phyloP scores from a whole-genome alignment of 2,329 filamentous ascomycete species.

The Xylaria hypoxylon region DNA sequence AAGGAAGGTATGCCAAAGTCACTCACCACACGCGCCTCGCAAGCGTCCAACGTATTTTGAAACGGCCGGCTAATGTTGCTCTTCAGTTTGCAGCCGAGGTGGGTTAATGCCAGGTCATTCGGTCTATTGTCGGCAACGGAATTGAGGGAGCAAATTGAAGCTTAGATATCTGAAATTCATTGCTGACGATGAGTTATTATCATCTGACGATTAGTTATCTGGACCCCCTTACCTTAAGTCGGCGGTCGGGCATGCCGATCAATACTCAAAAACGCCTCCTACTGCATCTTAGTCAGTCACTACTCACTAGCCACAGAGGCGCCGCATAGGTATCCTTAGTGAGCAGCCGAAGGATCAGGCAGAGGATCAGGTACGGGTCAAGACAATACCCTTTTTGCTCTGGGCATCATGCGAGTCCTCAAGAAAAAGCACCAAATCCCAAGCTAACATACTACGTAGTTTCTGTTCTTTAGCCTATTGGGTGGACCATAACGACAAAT shows the following conservation, averaged over 20 bases:
- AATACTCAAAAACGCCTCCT: slow-evolving; percentile 4
- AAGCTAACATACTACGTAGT: slow-evolving; percentile 6
- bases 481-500: slow-evolving; percentile 32
- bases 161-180: slow-evolving; percentile 16
- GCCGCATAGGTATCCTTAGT: slow-evolving; percentile 18
- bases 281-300: slow-evolving; percentile 16
- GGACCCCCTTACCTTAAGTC: slow-evolving; percentile 7
- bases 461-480: slow-evolving; percentile 4
- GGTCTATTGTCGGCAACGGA: slow-evolving; percentile 18
- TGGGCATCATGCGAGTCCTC: slow-evolving; percentile 1
- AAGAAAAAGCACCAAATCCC: slow-evolving; percentile 25
- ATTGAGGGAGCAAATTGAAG: slow-evolving; percentile 4
- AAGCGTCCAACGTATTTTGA: not conserved
- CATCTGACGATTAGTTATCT: slow-evolving; percentile 10
- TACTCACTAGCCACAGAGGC: slow-evolving; percentile 33
- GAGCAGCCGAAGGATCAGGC: slow-evolving; percentile 23
- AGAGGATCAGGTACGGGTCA: slow-evolving; percentile 24
- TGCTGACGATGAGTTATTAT: slow-evolving; percentile 25
- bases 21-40: not conserved
- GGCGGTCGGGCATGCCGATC: slow-evolving; percentile 25
- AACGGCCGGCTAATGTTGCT: not conserved
- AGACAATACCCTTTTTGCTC: slow-evolving; percentile 17
- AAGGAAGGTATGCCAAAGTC: not conserved
- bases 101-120: slow-evolving; percentile 9
- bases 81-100: not conserved